A percentile compares a stretch with the other conserved stretches of the same genome.
These are phyloP conservation scores for Mallotus nudiflorus DNA, from an alignment of 345 rosid species.

Conservation along the genomic window DNA sequence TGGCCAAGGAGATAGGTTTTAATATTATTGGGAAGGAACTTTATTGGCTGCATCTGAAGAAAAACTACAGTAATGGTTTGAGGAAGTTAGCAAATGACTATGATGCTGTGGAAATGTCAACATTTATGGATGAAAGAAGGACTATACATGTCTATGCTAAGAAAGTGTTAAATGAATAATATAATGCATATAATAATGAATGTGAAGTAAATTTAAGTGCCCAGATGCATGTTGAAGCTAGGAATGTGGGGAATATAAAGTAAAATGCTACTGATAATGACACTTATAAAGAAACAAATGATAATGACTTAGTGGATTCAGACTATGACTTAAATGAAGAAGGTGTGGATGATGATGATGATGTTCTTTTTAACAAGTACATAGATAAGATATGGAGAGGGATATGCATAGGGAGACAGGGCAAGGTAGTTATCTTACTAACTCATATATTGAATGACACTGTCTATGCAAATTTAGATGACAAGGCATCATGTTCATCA, in stretches of 20 bases:
- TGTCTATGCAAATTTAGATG: background rate
- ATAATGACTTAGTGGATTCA: background rate
- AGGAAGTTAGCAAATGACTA: background rate
- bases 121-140: background rate
- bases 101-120: background rate
- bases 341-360: background rate
- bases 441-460: background rate
- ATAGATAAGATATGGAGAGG: background rate
- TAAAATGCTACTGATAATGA: too few relatives aligned
- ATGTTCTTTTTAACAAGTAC: background rate
- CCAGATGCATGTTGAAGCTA: background rate
- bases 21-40: too few relatives aligned
- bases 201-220: background rate
- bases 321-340: background rate
- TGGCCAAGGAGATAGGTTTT: too few relatives aligned
- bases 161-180: background rate
- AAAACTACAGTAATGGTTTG: too few relatives aligned
- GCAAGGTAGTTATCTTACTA: too few relatives aligned
- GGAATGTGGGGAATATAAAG: background rate
- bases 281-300: background rate
- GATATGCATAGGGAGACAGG: background rate
- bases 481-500: background rate
- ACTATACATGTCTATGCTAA: background rate
- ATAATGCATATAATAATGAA: background rate
- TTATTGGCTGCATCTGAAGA: too few relatives aligned